Conservation (phyloP, 2,329 filamentous ascomycete genomes). For the Harringtonia lauricola region DNA sequence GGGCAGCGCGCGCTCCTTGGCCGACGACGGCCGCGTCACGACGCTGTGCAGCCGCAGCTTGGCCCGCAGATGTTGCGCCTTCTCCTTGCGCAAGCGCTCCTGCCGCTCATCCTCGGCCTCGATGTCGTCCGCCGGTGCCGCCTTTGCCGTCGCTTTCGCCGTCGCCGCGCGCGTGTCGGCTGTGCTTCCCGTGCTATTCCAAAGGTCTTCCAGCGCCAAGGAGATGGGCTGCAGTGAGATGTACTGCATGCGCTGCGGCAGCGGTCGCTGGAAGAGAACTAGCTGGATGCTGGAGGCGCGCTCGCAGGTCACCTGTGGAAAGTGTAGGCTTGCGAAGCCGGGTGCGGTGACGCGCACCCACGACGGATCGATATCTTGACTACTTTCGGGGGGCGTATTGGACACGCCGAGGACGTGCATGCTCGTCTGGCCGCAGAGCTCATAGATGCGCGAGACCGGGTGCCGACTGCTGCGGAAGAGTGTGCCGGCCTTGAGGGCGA, state of each 20-base stretch:
- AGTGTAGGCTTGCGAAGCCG: slow-evolving; percentile 30
- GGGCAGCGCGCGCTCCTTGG: slow-evolving; percentile 71
- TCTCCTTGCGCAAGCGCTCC: slow-evolving; percentile 44
- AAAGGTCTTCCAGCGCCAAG: slow-evolving; percentile 70
- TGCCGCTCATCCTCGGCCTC: slow-evolving; percentile 65
- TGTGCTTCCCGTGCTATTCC: slow-evolving; percentile 16
- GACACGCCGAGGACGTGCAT: slow-evolving; percentile 80
- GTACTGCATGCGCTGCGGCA: slow-evolving; percentile 88
- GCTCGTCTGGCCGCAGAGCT: slow-evolving; percentile 69
- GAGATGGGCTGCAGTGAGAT: slow-evolving; percentile 85
- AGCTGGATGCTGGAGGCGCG: slow-evolving; percentile 69
- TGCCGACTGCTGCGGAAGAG: slow-evolving; percentile 76
- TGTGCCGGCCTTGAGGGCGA: slow-evolving; percentile 72
- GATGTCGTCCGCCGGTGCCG: slow-evolving; percentile 33
- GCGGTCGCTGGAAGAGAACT: slow-evolving; percentile 78
- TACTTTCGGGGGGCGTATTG: slow-evolving; percentile 43
- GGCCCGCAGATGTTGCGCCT: slow-evolving; percentile 59
- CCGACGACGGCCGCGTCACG: slow-evolving; percentile 60
- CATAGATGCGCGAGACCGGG: slow-evolving; percentile 67
- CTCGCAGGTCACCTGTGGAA: slow-evolving; percentile 66
- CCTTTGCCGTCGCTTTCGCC: background rate
- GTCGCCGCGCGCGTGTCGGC: background rate
- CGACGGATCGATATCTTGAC: slow-evolving; percentile 50
- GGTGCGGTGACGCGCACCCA: slow-evolving; percentile 53
- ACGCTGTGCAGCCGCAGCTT: slow-evolving; percentile 87